Evolutionary conservation across 1,139 yeast species (phyloP).

Genomic region (Candida anutae): DNA sequence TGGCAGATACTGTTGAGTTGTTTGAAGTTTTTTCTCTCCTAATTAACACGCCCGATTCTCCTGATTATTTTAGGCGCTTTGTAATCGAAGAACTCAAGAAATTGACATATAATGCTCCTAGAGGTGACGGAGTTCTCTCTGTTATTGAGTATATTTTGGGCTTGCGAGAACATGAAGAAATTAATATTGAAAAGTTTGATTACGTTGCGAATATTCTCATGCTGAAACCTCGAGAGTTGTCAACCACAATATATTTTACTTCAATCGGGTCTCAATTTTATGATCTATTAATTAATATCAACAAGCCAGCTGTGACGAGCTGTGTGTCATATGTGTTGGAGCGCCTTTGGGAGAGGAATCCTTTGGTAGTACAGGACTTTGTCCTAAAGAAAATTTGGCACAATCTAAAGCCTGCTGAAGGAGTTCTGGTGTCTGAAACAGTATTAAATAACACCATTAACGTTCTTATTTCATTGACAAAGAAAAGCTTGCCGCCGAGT

Average conservation of each 20-base stretch:
- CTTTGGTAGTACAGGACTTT: constrained; percentile 50
- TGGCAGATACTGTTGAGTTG: constrained; percentile 56
- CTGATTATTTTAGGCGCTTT: constrained; percentile 32
- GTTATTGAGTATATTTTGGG: constrained; percentile 75
- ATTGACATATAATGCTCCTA: constrained; percentile 47
- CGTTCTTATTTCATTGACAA: constrained; percentile 55
- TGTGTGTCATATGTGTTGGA: constrained; percentile 52
- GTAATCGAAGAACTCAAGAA: constrained; percentile 41
- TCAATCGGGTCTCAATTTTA: constrained; percentile 54
- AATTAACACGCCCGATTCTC: constrained; percentile 28
- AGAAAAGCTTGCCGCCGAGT: constrained; percentile 38
- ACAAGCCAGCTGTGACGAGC: constrained; percentile 54
- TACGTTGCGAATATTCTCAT: constrained; percentile 57
- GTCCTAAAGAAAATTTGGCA: constrained; percentile 44
- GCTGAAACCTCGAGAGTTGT: constrained; percentile 48
- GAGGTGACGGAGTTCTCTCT: constrained; percentile 57
- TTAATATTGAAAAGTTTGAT: constrained; percentile 57
- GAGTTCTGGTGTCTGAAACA: constrained; percentile 34
- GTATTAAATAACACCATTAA: constrained; percentile 57
- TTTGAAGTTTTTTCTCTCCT: constrained; percentile 49
- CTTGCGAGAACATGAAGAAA: constrained; percentile 61
- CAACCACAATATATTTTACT: constrained; percentile 43
- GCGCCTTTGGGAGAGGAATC: constrained; percentile 46
- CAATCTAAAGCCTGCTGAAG: constrained; percentile 28
- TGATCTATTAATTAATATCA: constrained; percentile 48